Base-by-base conservation (phyloP, 768 basidiomycete species). In the Trametes elegans region DNA sequence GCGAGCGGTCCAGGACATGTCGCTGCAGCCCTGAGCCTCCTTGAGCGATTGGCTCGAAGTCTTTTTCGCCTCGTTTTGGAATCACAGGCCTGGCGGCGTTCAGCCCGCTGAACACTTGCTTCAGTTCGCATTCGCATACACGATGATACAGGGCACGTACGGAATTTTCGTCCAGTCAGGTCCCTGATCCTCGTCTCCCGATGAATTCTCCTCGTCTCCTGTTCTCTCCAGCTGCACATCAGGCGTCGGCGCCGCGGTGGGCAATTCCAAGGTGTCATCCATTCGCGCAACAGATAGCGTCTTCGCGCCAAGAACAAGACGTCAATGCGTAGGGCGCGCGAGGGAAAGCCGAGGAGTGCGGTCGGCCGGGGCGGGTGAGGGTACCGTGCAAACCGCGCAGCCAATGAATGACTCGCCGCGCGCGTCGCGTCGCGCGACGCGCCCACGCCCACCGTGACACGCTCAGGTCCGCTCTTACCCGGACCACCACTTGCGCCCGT, bases 41-140 rank as follows among this genome's bases (percentile, higher is more conserved):
- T 19, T 77, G 74, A 47, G 73, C 64, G 61, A 76, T 76, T 1
- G 97, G 97, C 68, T 98, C 96, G 61, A 93, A 98, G 60, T 98
- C 95, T 68, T 99, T 98, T 71, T 98, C 97, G 2, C 97, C 97
- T 24, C 97, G 83, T 70, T 91, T 95, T 6, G 97, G 97, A 46
- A 99, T 95, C 6, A 89, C 76, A 2, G 88, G 89, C 35, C 85
- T 80, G 5, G 71, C 63, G 14, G 62, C 62, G 9, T 62, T 54
- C 19, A 48, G 60, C 40, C 42, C 53, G 29, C 49, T 52, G 21
- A n/a, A n/a, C n/a, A n/a, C n/a, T n/a, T n/a, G n/a, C n/a, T n/a
- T n/a, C n/a, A n/a, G n/a, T n/a, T n/a, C n/a, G n/a, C n/a, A n/a
- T n/a, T n/a, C n/a, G n/a, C n/a, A n/a, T n/a, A n/a, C n/a, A n/a